Conservation (phyloP, 768 basidiomycete genomes). For the Auriscalpium orientale region DNA sequence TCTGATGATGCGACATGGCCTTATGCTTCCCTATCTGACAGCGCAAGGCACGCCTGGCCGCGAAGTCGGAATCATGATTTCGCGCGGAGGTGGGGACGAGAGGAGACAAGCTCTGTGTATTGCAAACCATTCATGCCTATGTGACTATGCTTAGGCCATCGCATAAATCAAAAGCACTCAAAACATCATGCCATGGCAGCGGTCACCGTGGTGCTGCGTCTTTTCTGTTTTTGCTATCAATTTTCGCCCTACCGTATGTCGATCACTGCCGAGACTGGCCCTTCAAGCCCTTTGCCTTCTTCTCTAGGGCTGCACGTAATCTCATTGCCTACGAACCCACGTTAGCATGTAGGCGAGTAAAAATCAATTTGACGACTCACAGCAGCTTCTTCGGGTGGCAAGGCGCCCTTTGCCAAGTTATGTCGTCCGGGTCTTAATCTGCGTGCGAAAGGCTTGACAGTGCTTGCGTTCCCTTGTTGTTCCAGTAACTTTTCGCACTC, state of each 20-base stretch:
- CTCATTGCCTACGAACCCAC: constrained; percentile 48
- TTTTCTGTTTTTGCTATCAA: too few species aligned
- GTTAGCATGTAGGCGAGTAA: neutral
- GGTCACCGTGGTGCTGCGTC: too few species aligned
- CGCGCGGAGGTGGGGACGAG: neutral
- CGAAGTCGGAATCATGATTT: constrained; percentile 41
- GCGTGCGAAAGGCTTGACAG: constrained; percentile 36
- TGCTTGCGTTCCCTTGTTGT: constrained; percentile 24
- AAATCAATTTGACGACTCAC: constrained; percentile 32
- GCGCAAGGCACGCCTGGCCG: constrained; percentile 62
- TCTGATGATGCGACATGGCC: too few species aligned
- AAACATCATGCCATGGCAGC: too few species aligned
- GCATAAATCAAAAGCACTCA: constrained; percentile 19
- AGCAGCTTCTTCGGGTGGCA: constrained; percentile 77
- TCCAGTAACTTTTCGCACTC: constrained; percentile 63
- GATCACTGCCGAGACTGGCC: neutral
- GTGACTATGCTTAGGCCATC: constrained; percentile 10
- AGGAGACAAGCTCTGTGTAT: constrained; percentile 4
- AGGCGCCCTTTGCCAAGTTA: constrained; percentile 84
- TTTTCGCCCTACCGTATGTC: too few species aligned
- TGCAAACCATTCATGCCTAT: constrained; percentile 9
- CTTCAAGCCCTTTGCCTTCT: constrained; percentile 8
- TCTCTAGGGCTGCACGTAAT: constrained; percentile 43
- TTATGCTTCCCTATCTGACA: constrained; percentile 18
- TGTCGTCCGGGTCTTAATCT: constrained; percentile 64